Conservation (phyloP, 306 rosid genomes). For the Cicer cuneatum region DNA sequence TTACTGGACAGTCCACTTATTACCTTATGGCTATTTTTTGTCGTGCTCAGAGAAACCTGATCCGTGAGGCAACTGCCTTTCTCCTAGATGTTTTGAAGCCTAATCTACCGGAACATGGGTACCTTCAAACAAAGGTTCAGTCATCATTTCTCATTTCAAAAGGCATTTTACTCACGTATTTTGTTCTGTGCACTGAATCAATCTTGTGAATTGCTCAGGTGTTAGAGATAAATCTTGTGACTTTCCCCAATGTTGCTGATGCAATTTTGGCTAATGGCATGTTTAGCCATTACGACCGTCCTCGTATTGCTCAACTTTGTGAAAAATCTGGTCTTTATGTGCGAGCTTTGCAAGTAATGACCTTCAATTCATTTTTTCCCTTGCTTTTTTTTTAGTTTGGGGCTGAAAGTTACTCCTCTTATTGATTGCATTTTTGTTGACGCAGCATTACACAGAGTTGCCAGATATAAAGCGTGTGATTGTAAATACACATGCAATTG, state of each 20-base stretch:
- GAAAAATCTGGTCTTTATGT: conserved; percentile 97
- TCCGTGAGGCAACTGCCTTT: conserved; percentile 99
- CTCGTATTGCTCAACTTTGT: conserved; percentile 94
- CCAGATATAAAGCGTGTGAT: conserved; percentile 97
- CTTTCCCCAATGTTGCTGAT: conserved; percentile 97
- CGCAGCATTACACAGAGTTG: conserved; percentile 98
- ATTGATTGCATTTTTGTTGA: conserved; percentile 43
- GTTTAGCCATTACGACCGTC: conserved; percentile 99
- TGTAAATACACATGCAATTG: conserved; percentile 98
- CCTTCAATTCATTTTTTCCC: conserved; percentile 28
- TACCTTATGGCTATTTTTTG: conserved; percentile 37
- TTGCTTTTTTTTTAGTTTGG: background rate
- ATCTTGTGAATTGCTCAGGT: conserved; percentile 61
- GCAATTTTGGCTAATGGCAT: conserved; percentile 99
- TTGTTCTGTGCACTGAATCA: conserved; percentile 36
- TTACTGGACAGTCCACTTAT: conserved; percentile 40
- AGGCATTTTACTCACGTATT: conserved; percentile 29
- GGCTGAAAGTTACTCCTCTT: conserved; percentile 10
- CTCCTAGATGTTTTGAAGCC: conserved; percentile 96
- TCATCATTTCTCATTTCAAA: conserved; percentile 20
- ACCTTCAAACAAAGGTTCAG: conserved; percentile 89
- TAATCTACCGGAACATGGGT: conserved; percentile 91
- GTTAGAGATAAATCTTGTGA: conserved; percentile 93
- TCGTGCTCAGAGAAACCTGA: conserved; percentile 81
- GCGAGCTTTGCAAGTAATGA: conserved; percentile 91